Evolutionary conservation across 345 rosid species (phyloP), one percentile per base, ranked within the genome.

Genomic region (Turnera subulata): DNA sequence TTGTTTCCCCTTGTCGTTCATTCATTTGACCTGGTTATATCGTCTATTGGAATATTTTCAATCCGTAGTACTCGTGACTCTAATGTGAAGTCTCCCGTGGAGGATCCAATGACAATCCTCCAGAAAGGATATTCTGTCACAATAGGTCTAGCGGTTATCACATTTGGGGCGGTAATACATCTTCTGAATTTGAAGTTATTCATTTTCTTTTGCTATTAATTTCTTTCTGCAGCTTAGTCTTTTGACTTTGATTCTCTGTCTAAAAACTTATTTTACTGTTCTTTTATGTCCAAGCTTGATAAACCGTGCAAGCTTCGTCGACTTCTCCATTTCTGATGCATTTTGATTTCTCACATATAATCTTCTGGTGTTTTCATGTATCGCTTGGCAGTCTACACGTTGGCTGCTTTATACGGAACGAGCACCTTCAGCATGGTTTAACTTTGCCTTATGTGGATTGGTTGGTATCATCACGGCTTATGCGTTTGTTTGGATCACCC

Each of bases 381-480:
- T 68, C 66, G 57, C 47, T 73, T 67, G 71, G 58, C 83, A 93
- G 96, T 90, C 99, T 43, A 90, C 99, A 20, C 85, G 97, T 55
- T 93, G 97, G 99, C 69, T 93, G 86, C 97, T 93, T 72, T 80
- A 93, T 58, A 84, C 97, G 24, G 97, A 93, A 62, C 86, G 78
- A 85, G 99, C 97, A 50, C 99, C 99, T 59, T 80, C 92, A 42
- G 99, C 99, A 6, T 93, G 99, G 99, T 75, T 90, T 78, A 84
- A 76, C 70, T 93, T 93, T 72, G 92, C 92, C 33, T 74, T 93
- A 43, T 93, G 99, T 60, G 99, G 99, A 53, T 64, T 94, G 82
- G 97, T 90, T 73, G 97, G 96, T 47, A 94, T 94, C 64, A 80
- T 84, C 69, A 94, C 99, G 24, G 99, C 97, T 39, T 94, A 94